Percentiles rank a stretch among this genome's conserved stretches.
Evolutionary conservation across 2,329 filamentous ascomycete species (phyloP).

Genomic region (Dactylella cylindrospora): DNA sequence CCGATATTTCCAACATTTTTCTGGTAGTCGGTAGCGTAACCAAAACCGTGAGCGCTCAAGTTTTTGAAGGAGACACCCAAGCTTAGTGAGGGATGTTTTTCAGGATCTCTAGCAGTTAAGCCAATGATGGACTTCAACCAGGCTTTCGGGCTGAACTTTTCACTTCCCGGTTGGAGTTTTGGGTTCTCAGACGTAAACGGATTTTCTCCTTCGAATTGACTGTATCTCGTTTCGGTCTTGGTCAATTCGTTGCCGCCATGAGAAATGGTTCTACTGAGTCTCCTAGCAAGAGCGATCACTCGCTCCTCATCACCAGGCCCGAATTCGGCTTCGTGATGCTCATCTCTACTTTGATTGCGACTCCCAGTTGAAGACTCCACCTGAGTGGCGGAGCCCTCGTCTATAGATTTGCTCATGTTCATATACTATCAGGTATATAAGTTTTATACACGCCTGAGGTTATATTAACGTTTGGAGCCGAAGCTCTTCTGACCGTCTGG

Average conservation of each 20-base stretch:
- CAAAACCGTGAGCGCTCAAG: constrained; percentile 69
- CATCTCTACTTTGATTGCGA: constrained; percentile 35
- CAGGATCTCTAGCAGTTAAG: constrained; percentile 59
- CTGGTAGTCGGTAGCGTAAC: constrained; percentile 53
- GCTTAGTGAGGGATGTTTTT: constrained; percentile 59
- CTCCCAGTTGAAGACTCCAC: constrained; percentile 28
- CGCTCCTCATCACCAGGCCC: constrained; percentile 38
- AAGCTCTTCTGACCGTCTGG: too few relatives aligned
- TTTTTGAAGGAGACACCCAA: constrained; percentile 68
- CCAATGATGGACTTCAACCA: constrained; percentile 56
- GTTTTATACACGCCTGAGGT: too few relatives aligned
- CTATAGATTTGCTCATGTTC: constrained; percentile 37
- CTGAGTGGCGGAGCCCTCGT: constrained; percentile 41
- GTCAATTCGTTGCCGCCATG: constrained; percentile 19
- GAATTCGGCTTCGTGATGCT: constrained; percentile 30
- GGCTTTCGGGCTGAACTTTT: constrained; percentile 36
- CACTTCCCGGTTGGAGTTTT: constrained; percentile 27
- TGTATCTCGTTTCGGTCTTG: constrained; percentile 39
- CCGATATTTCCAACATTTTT: constrained; percentile 50
- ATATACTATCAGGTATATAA: too few relatives aligned
- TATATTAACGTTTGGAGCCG: too few relatives aligned
- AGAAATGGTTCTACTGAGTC: constrained; percentile 25
- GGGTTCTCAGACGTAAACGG: constrained; percentile 37
- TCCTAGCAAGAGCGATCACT: constrained; percentile 23
- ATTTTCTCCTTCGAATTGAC: constrained; percentile 38